Evolutionary conservation across 805 yeast genomes (phyloP).

Genomic region (Zygotorulaspora sp.): DNA sequence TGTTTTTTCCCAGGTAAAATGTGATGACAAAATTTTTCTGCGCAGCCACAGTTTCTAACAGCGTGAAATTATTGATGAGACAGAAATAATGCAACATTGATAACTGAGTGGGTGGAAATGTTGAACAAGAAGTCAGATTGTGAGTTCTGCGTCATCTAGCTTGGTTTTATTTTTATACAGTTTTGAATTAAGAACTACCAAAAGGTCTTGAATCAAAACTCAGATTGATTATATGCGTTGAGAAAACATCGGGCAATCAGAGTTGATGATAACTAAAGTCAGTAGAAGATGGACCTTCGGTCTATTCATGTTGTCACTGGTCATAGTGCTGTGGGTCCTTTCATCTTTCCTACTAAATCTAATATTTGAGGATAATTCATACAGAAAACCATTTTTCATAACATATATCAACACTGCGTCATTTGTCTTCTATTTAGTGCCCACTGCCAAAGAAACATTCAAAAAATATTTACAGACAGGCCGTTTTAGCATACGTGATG

Average conservation of each 20-base stretch:
- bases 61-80: neutral
- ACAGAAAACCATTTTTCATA: conserved; percentile 85
- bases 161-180: no score
- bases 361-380: conserved; percentile 61
- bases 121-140: no score
- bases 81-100: no score
- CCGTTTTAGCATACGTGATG: conserved; percentile 24
- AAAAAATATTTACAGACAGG: conserved; percentile 32
- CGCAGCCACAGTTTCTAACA: neutral
- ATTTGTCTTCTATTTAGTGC: conserved; percentile 71
- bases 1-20: no score
- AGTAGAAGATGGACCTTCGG: conserved; percentile 66
- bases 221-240: no score
- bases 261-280: conserved; percentile 13
- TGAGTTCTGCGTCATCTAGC: no score
- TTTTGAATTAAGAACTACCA: no score
- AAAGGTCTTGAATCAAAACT: no score
- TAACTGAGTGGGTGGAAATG: no score
- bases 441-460: conserved; percentile 39
- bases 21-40: neutral
- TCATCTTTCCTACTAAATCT: conserved; percentile 82
- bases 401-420: conserved; percentile 89
- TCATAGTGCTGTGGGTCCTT: conserved; percentile 84
- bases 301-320: conserved; percentile 63
- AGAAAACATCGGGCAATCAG: no score